phyloP scores from a whole-genome alignment of 2,329 filamentous ascomycete genomes.

The Cytospora schulzeri region DNA sequence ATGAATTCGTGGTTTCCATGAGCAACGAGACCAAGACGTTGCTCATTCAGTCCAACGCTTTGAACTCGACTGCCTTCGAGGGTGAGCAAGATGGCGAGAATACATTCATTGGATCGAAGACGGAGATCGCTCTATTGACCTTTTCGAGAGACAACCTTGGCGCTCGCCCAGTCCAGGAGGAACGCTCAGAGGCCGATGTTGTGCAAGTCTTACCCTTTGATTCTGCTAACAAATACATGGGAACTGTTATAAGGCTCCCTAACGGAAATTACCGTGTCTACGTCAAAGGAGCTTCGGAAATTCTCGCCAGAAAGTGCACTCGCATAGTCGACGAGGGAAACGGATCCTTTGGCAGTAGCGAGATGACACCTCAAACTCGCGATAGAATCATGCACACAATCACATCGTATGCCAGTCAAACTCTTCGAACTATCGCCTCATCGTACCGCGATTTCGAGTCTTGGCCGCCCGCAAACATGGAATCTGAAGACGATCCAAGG shows the following conservation, averaged over 20 bases:
- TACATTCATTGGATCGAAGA: slow-evolving; percentile 56
- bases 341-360: slow-evolving; percentile 47
- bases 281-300: slow-evolving; percentile 61
- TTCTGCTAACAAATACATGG: slow-evolving; percentile 59
- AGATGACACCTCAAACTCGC: slow-evolving; percentile 59
- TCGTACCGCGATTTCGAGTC: slow-evolving; percentile 72
- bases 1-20: slow-evolving; percentile 32
- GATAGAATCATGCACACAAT: slow-evolving; percentile 57
- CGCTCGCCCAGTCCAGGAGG: slow-evolving; percentile 47
- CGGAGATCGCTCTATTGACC: slow-evolving; percentile 55
- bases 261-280: slow-evolving; percentile 52
- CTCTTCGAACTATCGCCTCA: slow-evolving; percentile 74
- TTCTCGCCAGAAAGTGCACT: slow-evolving; percentile 50
- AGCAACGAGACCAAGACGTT: slow-evolving; percentile 31
- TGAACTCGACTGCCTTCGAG: slow-evolving; percentile 59
- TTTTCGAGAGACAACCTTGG: slow-evolving; percentile 54
- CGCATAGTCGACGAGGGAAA: slow-evolving; percentile 49
- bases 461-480: slow-evolving; percentile 71
- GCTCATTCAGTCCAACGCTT: slow-evolving; percentile 37
- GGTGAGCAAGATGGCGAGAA: slow-evolving; percentile 41
- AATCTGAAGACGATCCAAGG: slow-evolving; percentile 60
- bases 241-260: slow-evolving; percentile 51
- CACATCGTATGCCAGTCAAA: slow-evolving; percentile 64
- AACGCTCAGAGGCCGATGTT: slow-evolving; percentile 49
- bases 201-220: slow-evolving; percentile 57